These are phyloP conservation scores for Sextonia rubra DNA, from an alignment of 164 flowering plant genomes.

Conservation along the genomic window DNA sequence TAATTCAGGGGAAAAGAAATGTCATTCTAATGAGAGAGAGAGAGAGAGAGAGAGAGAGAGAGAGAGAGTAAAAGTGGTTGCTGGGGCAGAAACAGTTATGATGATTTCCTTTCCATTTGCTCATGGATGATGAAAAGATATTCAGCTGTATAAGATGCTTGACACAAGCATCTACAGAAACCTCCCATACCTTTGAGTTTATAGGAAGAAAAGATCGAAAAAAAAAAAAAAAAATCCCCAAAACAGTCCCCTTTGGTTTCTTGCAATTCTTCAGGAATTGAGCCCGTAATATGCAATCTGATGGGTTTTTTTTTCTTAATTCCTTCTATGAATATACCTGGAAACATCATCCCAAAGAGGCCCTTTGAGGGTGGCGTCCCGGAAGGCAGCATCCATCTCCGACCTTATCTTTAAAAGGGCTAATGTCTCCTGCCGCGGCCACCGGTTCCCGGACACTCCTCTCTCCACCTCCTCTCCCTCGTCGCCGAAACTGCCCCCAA, in stretches of 20 bases:
- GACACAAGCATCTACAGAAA: too few species aligned
- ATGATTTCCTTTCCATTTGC: too few species aligned
- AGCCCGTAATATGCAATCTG: too few species aligned
- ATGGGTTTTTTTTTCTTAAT: too few species aligned
- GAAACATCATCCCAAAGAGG: conserved; percentile 97
- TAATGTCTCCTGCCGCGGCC: conserved; percentile 95
- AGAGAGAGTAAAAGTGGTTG: not conserved
- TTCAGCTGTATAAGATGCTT: too few species aligned
- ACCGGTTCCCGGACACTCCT: conserved; percentile 46
- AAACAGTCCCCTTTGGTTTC: too few species aligned
- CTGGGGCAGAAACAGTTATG: not conserved
- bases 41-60: conserved; percentile 6
- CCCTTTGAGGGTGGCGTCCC: conserved; percentile 87
- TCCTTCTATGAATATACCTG: conserved; percentile 54
- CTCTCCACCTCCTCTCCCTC: conserved; percentile 34
- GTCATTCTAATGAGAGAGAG: conserved; percentile 20
- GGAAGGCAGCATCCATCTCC: conserved; percentile 82
- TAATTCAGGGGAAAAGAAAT: conserved; percentile 17
- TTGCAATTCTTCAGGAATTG: too few species aligned
- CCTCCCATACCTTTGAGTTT: too few species aligned
- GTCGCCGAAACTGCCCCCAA: conserved; percentile 6
- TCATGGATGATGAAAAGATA: too few species aligned
- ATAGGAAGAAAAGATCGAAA: too few species aligned
- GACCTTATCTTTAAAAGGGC: conserved; percentile 83
- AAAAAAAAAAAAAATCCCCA: too few species aligned